phyloP scores from a whole-genome alignment of 1,284 basidiomycete species.

The Ustilago loliicola region DNA sequence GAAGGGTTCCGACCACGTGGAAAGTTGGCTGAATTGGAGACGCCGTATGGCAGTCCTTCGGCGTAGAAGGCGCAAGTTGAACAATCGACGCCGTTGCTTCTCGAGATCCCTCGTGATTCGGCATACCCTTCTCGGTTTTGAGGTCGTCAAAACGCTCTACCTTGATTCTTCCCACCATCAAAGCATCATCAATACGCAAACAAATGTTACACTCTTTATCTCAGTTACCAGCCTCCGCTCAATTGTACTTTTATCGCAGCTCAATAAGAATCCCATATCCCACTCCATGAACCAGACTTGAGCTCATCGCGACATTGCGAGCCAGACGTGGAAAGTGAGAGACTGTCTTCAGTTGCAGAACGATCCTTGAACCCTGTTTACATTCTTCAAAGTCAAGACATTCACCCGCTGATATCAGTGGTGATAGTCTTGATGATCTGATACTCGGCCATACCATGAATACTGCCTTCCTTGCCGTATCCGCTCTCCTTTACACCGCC shows the following conservation, averaged over 20 bases:
- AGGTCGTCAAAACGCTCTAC: background rate
- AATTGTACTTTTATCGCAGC: constrained; percentile 30
- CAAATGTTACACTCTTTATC: background rate
- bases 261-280: background rate
- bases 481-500: constrained; percentile 49
- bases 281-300: background rate
- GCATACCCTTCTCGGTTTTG: too few species aligned
- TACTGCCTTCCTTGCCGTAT: constrained; percentile 41
- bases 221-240: constrained; percentile 6
- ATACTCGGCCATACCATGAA: constrained; percentile 45
- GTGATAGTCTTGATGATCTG: constrained; percentile 43
- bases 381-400: background rate
- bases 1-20: constrained; percentile 50
- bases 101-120: background rate
- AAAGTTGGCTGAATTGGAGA: constrained; percentile 50
- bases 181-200: background rate
- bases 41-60: constrained; percentile 41
- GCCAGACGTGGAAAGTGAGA: background rate
- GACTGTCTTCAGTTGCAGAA: background rate
- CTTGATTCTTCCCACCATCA: background rate
- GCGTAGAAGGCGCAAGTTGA: too few species aligned
- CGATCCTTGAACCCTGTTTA: background rate
- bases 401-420: constrained; percentile 24
- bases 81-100: background rate
- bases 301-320: background rate